A percentile compares a stretch with the other conserved stretches of the same genome.
These are phyloP conservation scores for Aphanoascus verrucosus DNA, from an alignment of 2,329 filamentous ascomycete species.

Conservation along the genomic window DNA sequence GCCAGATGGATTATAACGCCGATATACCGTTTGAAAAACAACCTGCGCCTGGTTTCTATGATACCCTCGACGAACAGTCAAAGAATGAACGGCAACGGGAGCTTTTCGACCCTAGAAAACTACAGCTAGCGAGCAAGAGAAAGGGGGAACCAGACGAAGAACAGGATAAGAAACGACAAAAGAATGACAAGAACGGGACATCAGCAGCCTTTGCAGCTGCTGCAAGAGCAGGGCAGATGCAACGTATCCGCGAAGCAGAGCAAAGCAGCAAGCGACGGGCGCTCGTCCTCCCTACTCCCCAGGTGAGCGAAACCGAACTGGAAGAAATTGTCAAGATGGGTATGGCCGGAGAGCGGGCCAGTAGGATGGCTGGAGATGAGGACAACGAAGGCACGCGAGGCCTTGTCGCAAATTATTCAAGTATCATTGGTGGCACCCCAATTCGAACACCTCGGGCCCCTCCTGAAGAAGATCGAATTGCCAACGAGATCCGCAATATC, in stretches of 20 bases:
- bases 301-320: constrained; percentile 83
- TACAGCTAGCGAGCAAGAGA: constrained; percentile 77
- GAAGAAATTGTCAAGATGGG: constrained; percentile 99
- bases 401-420: constrained; percentile 75
- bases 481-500: constrained; percentile 93
- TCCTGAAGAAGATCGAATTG: constrained; percentile 86
- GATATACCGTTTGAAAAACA: constrained; percentile 97
- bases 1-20: constrained; percentile 99
- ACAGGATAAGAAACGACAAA: constrained; percentile 68
- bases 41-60: constrained; percentile 79
- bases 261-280: constrained; percentile 85
- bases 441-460: constrained; percentile 87
- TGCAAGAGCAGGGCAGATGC: constrained; percentile 84
- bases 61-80: constrained; percentile 71
- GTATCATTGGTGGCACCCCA: constrained; percentile 68
- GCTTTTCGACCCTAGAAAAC: constrained; percentile 83
- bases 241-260: constrained; percentile 89
- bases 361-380: constrained; percentile 59
- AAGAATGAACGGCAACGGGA: constrained; percentile 75
- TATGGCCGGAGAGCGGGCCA: constrained; percentile 80
- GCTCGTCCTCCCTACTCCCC: constrained; percentile 74
- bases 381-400: constrained; percentile 79
- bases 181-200: constrained; percentile 74
- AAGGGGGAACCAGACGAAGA: constrained; percentile 85
- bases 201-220: constrained; percentile 75